Percentiles rank a stretch among this genome's conserved stretches.
Evolutionary conservation across 305 asterid species (phyloP).

Genomic region (Salvia sclarea): DNA sequence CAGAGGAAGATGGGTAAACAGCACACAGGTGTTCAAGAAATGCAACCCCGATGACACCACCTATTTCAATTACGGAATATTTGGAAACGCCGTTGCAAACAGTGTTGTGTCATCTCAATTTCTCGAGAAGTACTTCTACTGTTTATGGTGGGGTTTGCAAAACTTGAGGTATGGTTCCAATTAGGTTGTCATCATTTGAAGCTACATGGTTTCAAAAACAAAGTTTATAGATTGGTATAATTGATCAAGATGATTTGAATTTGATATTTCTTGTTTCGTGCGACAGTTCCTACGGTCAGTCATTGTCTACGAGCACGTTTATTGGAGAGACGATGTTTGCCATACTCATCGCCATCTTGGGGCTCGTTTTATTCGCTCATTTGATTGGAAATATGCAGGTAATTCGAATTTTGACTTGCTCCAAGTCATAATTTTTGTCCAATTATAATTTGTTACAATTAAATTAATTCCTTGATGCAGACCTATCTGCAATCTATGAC

Average conservation of each 20-base stretch:
- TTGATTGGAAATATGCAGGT: conserved; percentile 96
- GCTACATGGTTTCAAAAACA: not conserved
- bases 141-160: conserved; percentile 94
- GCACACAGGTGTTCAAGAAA: conserved; percentile 52
- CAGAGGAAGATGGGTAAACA: conserved; percentile 54
- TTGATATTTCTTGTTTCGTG: conserved; percentile 18
- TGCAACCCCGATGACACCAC: conserved; percentile 57
- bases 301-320: conserved; percentile 68
- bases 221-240: not conserved
- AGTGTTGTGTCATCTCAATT: conserved; percentile 66
- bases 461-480: conserved; percentile 35
- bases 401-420: not conserved
- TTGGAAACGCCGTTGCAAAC: conserved; percentile 64
- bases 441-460: not conserved
- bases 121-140: conserved; percentile 77
- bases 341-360: conserved; percentile 76
- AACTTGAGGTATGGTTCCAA: conserved; percentile 60
- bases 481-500: conserved; percentile 82
- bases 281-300: conserved; percentile 76
- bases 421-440: not conserved
- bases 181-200: not conserved
- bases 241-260: not conserved
- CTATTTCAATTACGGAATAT: conserved; percentile 68
- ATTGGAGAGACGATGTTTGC: conserved; percentile 77
- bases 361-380: conserved; percentile 84